Base-by-base conservation (phyloP, 768 basidiomycete species). In the Podaxis rugospora region DNA sequence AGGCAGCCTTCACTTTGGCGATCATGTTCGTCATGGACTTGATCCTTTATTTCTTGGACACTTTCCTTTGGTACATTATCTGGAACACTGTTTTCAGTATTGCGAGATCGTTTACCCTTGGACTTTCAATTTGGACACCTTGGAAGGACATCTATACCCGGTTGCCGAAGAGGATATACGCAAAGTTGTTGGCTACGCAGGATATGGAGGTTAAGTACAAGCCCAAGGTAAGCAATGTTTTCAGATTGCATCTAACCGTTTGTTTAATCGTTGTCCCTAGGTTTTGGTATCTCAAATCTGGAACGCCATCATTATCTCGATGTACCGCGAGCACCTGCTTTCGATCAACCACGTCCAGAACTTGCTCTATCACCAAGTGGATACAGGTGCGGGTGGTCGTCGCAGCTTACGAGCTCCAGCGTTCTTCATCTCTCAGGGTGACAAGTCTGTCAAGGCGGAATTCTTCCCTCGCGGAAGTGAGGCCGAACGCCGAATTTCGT, bases 1-100 rank as follows among this genome's bases (percentile, higher is more conserved):
- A 99, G 66, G 92, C 95, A 1, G 92, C 92, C 3, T 98, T 98
- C 75, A 90, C 96, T 7, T 75, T 99, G 70, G 86, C 97, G 58
- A 90, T 98, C 80, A 99, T 98, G 96, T 98, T 95, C 71, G 78
- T 97, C 79, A 98, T 98, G 96, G 97, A 98, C 70, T 77, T 99
- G 51, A 86, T 90, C 55, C 84, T 99, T 49, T 99, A 93, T 84
- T 99, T 98, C 85, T 81, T 99, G 74, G 97, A 99, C 78, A 99
- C 97, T 5, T 99, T 98, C 89, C 77, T 99, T 32, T 99, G 97
- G 97, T 99, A 95, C 71, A 95, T 98, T 77, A 98, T 98, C 71
- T 98, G 96, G 96, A 98, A 98, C 74, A 95, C 94, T 9, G 91
- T 95, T 59, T 91, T 92, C 77, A 90, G 88, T 69, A 92, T 95